A percentile compares a stretch with the other conserved stretches of the same genome.
phyloP scores from a whole-genome alignment of 164 flowering plant species.

The Cinnamomum chago region DNA sequence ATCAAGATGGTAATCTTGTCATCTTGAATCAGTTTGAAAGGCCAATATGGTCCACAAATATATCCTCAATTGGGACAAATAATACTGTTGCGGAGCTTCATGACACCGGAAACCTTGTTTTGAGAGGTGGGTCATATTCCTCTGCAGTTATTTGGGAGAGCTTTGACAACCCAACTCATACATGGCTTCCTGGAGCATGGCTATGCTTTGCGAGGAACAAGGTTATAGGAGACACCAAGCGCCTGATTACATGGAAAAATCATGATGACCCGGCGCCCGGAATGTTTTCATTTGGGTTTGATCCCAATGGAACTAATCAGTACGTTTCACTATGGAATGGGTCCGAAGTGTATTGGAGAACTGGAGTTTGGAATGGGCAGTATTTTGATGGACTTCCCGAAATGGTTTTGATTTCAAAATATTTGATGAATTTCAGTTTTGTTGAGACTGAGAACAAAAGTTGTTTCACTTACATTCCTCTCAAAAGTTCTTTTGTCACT shows the following conservation, averaged over 20 bases:
- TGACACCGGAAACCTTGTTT: conserved; percentile 5
- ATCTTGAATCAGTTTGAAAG: background rate
- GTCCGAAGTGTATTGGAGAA: too few species aligned
- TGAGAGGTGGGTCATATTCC: background rate
- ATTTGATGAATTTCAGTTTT: too few species aligned
- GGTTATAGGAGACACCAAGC: background rate
- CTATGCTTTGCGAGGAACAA: background rate
- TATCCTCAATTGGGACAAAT: background rate
- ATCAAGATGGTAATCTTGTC: conserved; percentile 16
- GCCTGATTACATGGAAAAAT: background rate
- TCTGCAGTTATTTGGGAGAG: conserved; percentile 4
- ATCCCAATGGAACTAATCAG: background rate
- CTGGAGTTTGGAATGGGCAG: too few species aligned
- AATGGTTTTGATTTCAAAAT: too few species aligned
- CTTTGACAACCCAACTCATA: background rate
- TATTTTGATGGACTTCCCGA: too few species aligned
- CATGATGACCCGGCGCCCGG: background rate
- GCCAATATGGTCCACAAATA: background rate
- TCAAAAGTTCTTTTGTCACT: too few species aligned
- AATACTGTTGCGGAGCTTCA: background rate
- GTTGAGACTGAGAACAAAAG: too few species aligned
- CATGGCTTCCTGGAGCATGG: background rate
- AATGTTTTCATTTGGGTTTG: background rate
- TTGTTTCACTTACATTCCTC: too few species aligned
- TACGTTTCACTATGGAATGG: background rate